Percentiles rank a stretch among this genome's conserved stretches.
These are phyloP conservation scores for Erodium moschatum DNA, from an alignment of 441 rosid genomes.

Conservation along the genomic window DNA sequence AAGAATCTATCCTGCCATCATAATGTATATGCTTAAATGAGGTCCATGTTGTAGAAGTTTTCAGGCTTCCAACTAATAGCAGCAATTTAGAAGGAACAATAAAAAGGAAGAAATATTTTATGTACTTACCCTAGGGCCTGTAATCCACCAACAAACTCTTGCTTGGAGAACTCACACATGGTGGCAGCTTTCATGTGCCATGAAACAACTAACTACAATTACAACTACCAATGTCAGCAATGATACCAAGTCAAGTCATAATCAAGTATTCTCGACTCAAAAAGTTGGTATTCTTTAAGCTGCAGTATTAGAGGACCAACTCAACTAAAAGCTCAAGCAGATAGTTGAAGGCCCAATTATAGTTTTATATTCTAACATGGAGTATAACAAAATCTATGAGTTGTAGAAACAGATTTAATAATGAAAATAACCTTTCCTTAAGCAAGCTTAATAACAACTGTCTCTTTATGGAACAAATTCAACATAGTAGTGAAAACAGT, in stretches of 20 bases:
- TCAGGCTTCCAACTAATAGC: constrained; percentile 6
- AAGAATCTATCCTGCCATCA: constrained; percentile 70
- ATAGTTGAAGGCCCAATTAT: too few relatives aligned
- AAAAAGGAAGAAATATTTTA: constrained; percentile 15
- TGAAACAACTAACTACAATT: constrained; percentile 77
- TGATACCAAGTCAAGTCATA: constrained; percentile 11
- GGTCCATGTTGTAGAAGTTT: constrained; percentile 12
- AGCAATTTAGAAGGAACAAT: constrained; percentile 6
- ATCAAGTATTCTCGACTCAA: not conserved
- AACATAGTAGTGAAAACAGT: not conserved
- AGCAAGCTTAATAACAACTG: not conserved
- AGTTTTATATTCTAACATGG: too few relatives aligned
- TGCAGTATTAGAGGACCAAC: not conserved
- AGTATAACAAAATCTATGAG: not conserved
- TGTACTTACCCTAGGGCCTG: constrained; percentile 59
- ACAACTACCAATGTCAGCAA: constrained; percentile 9
- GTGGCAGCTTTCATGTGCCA: constrained; percentile 99
- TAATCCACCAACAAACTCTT: constrained; percentile 73
- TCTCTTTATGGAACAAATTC: too few relatives aligned
- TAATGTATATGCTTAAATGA: constrained; percentile 16
- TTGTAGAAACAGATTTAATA: not conserved
- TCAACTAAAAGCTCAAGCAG: too few relatives aligned
- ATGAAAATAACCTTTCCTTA: not conserved
- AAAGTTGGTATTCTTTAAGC: constrained; percentile 4
- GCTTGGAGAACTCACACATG: constrained; percentile 89